These are phyloP conservation scores for Fraxinus cuspidata DNA, from an alignment of 257 asterid genomes.

Conservation along the genomic window DNA sequence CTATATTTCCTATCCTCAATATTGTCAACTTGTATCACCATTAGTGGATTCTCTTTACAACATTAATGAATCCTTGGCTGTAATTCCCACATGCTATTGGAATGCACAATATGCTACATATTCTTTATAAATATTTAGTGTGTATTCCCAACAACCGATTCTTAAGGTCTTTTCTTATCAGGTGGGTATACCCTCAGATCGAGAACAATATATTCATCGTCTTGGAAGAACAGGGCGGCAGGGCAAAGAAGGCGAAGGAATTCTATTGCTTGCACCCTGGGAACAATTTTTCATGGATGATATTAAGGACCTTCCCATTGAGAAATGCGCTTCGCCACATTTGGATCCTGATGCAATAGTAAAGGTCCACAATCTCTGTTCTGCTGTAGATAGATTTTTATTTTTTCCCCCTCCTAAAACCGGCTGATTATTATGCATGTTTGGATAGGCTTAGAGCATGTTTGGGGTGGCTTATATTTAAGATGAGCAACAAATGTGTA, in stretches of 20 bases:
- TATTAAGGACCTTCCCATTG: conserved; percentile 72
- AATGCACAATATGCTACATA: not conserved
- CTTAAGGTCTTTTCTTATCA: conserved; percentile 18
- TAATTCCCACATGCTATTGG: not conserved
- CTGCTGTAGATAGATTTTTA: not conserved
- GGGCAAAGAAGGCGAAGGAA: conserved; percentile 84
- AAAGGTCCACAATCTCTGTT: conserved; percentile 50
- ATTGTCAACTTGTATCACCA: not conserved
- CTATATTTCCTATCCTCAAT: not conserved
- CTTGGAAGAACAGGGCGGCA: conserved; percentile 94
- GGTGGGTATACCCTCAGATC: conserved; percentile 81
- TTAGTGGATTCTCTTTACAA: not conserved
- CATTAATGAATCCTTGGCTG: not conserved
- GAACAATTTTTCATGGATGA: conserved; percentile 83
- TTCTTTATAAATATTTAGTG: not conserved
- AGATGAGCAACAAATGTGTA: too few relatives aligned
- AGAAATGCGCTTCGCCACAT: conserved; percentile 47
- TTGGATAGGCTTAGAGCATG: too few relatives aligned
- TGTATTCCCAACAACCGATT: not conserved
- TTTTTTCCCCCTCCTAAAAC: not conserved
- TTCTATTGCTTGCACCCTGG: conserved; percentile 86
- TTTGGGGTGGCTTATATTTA: too few relatives aligned
- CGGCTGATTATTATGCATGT: not conserved
- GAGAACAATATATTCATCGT: conserved; percentile 88
- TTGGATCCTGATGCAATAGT: conserved; percentile 46